Base-by-base conservation (phyloP, 1,284 basidiomycete species). In the Ganoderma meredithae region DNA sequence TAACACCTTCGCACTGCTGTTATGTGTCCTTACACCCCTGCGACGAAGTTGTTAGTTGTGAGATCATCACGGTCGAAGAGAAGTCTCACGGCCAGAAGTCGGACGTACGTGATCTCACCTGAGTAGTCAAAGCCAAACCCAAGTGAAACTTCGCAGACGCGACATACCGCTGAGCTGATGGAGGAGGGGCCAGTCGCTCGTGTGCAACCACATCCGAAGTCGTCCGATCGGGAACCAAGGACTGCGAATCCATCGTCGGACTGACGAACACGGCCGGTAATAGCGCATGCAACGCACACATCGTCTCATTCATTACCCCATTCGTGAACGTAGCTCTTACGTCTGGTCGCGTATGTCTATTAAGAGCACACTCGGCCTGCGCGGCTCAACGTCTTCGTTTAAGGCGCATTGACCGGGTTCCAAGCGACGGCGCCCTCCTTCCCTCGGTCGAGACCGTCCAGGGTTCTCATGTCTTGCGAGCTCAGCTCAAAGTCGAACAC, bases 401-500 rank as follows among this genome's bases (percentile, higher is more conserved):
- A 49, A 10, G 47, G 47, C 22, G 65, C 79, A 71, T 84, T 75
- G 39, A 85, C 76, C 0, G 85, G 85, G 71, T 87, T 86, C 85
- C 85, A 87, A 22, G 79, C 81, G 58, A 82, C 76, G 8, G 83
- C 80, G 3, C 85, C 86, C 15, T 73, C 78, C 22, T 79, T 75
- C 0, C 85, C 86, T 59, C 79, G 71, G 71, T 88, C 87, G 4
- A 87, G 78, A 6, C 71, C 78, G 71, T 88, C 83, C 10, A 89
- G 74, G 49, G 70, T 70, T 2, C 70, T 71, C 83, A 90, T 86
- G 69, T 89, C 87, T 41, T 81, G 80, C 12, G 74, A 69, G 60
- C 76, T 77, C 17, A 91, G 76, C 72, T 84, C 82, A 70, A 90
- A 90, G 74, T 84, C 82, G 71, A 80, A 86, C 4, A 89, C 78